Percentiles rank a stretch among this genome's conserved stretches.
These are phyloP conservation scores for Albophoma yamanashiensis DNA, from an alignment of 2,329 filamentous ascomycete species.

Conservation along the genomic window DNA sequence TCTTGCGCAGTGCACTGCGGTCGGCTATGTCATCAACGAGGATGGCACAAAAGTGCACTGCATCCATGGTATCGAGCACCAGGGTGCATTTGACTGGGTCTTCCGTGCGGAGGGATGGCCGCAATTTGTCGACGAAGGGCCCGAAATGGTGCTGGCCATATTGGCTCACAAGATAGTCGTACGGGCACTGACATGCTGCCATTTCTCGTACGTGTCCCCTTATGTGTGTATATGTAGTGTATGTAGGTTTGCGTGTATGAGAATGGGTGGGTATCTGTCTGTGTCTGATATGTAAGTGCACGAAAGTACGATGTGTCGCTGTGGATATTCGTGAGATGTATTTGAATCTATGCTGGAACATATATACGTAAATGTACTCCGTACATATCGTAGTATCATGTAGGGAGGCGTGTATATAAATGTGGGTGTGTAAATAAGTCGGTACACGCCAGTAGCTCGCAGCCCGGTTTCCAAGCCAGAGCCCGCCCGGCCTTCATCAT, in stretches of 20 bases:
- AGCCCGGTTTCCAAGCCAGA: no score
- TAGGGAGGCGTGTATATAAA: no score
- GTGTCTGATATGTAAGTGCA: neutral
- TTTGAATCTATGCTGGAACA: no score
- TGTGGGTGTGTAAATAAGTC: no score
- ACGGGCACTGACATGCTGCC: neutral
- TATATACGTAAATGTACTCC: no score
- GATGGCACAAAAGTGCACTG: neutral
- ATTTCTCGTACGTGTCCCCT: neutral
- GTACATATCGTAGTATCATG: no score
- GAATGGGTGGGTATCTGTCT: no score
- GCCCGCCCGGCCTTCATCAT: no score
- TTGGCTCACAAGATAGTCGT: neutral
- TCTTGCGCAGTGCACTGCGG: neutral
- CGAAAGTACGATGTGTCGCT: no score
- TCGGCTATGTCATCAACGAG: neutral
- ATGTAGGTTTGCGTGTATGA: no score
- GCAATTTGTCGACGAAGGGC: neutral
- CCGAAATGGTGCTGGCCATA: neutral
- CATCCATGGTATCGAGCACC: neutral
- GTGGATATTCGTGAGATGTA: no score
- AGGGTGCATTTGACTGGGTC: neutral
- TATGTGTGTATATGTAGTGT: neutral
- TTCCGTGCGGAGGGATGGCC: neutral
- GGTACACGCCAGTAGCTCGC: no score